phyloP scores from a whole-genome alignment of 106 monocot species.

The Dendrobium catenatum region DNA sequence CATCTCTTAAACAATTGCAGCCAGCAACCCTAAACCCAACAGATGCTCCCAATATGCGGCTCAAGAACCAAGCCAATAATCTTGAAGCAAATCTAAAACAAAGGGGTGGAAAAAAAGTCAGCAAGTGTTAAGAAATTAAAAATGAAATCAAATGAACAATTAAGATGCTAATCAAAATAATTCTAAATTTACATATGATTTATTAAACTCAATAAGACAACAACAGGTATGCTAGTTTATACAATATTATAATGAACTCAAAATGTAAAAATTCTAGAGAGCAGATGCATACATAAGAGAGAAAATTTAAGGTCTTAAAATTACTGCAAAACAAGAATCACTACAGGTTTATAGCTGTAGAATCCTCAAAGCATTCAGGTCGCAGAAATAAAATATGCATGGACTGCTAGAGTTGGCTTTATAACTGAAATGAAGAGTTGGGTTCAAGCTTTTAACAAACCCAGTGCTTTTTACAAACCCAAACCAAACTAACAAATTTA shows the following conservation, averaged over 20 bases:
- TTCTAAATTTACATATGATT: not conserved
- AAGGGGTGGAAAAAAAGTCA: not conserved
- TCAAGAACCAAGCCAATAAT: constrained; percentile 69
- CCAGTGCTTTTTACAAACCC: not conserved
- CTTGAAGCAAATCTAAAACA: constrained; percentile 56
- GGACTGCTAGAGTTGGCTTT: not conserved
- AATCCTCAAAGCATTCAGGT: not conserved
- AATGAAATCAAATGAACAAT: not conserved
- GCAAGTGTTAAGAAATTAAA: not conserved
- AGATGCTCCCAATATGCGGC: constrained; percentile 43
- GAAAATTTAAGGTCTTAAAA: not conserved
- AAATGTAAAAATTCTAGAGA: not conserved
- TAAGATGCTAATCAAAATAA: constrained; percentile 2
- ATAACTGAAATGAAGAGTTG: not conserved
- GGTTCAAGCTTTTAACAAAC: not conserved
- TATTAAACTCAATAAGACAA: not conserved
- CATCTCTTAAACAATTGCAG: constrained; percentile 66
- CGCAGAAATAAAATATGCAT: not conserved
- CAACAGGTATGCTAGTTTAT: not conserved
- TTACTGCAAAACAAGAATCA: not conserved
- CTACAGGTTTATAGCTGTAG: not conserved
- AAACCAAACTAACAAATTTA: not conserved
- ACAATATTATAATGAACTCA: not conserved
- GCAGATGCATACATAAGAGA: not conserved
- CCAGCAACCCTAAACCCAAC: constrained; percentile 71